These are phyloP conservation scores for Prunus fruticosa DNA, from an alignment of 306 rosid species.

Conservation along the genomic window DNA sequence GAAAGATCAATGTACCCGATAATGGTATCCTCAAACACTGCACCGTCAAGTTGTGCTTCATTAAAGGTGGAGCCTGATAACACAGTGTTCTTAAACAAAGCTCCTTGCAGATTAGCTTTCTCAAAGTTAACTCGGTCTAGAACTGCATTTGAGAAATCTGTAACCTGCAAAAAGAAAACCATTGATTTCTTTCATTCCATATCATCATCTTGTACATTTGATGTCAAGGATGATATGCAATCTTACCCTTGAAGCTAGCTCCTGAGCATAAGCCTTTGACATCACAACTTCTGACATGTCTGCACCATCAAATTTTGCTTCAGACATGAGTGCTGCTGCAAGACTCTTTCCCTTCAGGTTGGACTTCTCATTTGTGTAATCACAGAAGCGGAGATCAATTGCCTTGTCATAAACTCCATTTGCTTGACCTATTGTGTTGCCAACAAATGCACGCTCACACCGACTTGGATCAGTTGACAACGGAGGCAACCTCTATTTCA, in stretches of 20 bases:
- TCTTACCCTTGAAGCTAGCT: conserved; percentile 83
- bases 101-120: conserved; percentile 93
- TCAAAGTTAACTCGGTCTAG: conserved; percentile 84
- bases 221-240: neutral
- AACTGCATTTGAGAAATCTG: conserved; percentile 85
- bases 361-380: conserved; percentile 71
- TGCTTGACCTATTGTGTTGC: conserved; percentile 95
- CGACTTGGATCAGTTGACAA: conserved; percentile 83
- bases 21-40: conserved; percentile 85
- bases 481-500: conserved; percentile 85
- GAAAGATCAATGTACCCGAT: conserved; percentile 92
- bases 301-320: conserved; percentile 95
- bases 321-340: conserved; percentile 94
- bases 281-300: conserved; percentile 95
- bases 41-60: conserved; percentile 71
- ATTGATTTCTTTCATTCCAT: conserved; percentile 1
- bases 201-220: neutral
- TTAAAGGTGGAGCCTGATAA: conserved; percentile 87
- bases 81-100: conserved; percentile 67
- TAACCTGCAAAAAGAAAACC: conserved; percentile 58
- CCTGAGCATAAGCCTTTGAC: conserved; percentile 93
- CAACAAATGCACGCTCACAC: conserved; percentile 84
- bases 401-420: conserved; percentile 95
- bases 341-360: conserved; percentile 89
- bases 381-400: conserved; percentile 87